phyloP scores from a whole-genome alignment of 2,329 filamentous ascomycete species.

The Calonectria pseudoreteaudii region DNA sequence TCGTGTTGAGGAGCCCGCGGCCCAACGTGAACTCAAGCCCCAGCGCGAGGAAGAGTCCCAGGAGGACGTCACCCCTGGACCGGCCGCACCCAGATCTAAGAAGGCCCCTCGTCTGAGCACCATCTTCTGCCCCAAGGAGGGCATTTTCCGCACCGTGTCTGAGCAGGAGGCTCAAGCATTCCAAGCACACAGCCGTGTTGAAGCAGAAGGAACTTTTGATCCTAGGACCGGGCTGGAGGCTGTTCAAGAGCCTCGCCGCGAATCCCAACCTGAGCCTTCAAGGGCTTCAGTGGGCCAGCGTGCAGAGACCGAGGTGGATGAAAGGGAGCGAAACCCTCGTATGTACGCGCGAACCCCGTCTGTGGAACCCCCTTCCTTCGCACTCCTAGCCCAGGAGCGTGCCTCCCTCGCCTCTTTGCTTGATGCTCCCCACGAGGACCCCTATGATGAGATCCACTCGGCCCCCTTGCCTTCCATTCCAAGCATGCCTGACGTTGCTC shows the following conservation, averaged over 20 bases:
- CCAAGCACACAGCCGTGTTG: conserved; percentile 46
- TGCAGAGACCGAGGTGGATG: conserved; percentile 43
- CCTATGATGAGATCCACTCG: conserved; percentile 46
- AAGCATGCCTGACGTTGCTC: conserved; percentile 44
- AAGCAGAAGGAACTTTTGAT: conserved; percentile 28
- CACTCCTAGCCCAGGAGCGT: conserved; percentile 64
- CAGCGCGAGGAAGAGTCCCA: conserved; percentile 20
- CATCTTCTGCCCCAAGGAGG: conserved; percentile 71
- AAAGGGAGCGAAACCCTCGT: conserved; percentile 48
- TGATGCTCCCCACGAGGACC: conserved; percentile 60
- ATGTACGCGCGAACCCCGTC: conserved; percentile 71
- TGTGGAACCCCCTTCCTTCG: conserved; percentile 71
- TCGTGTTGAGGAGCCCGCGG: conserved; percentile 34
- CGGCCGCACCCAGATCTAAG: conserved; percentile 43
- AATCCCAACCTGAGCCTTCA: conserved; percentile 24
- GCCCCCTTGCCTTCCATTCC: conserved; percentile 53
- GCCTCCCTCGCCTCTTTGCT: conserved; percentile 72
- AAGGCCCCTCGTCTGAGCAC: conserved; percentile 61
- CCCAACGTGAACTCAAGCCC: conserved; percentile 12
- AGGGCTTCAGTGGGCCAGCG: conserved; percentile 4
- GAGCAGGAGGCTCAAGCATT: conserved; percentile 63
- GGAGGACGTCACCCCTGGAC: conserved; percentile 32
- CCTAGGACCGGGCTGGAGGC: conserved; percentile 22
- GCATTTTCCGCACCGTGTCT: conserved; percentile 71
- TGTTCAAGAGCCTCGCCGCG: not conserved